A percentile compares a stretch with the other conserved stretches of the same genome.
Conservation (phyloP, 1,284 basidiomycete genomes). For the Ceratobasidium sp. region DNA sequence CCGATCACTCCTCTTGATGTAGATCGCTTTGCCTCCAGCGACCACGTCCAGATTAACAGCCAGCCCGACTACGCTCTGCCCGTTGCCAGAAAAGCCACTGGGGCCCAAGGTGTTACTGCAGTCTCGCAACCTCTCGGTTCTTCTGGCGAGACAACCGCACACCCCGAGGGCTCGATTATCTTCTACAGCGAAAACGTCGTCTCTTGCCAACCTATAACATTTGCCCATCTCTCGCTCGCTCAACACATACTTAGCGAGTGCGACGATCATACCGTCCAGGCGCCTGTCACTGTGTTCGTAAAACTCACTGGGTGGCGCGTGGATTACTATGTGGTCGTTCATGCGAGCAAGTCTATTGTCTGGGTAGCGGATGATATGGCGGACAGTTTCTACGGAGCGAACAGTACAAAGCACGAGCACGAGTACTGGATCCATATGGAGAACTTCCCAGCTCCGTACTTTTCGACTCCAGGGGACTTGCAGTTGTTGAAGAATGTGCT, state of each 20-base stretch:
- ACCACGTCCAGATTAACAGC: too few species aligned
- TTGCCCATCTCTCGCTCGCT: neutral
- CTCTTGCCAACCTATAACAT: constrained; percentile 23
- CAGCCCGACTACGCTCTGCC: too few species aligned
- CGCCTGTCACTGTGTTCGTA: constrained; percentile 14
- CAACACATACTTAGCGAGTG: neutral
- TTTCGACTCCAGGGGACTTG: constrained; percentile 10
- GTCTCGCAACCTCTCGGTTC: too few species aligned
- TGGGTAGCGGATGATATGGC: constrained; percentile 7
- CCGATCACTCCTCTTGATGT: too few species aligned
- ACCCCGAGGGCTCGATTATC: constrained; percentile 32
- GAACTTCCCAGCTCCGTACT: constrained; percentile 31
- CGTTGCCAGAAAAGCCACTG: too few species aligned
- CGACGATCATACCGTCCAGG: neutral
- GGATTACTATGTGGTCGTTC: constrained; percentile 23
- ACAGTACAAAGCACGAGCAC: constrained; percentile 19
- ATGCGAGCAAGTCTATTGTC: constrained; percentile 15
- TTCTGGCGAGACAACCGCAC: neutral
- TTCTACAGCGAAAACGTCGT: constrained; percentile 7
- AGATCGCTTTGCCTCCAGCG: too few species aligned
- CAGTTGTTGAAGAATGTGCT: constrained; percentile 18
- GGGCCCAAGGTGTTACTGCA: too few species aligned
- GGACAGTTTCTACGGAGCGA: constrained; percentile 10
- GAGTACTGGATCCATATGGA: constrained; percentile 40
- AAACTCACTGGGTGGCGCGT: constrained; percentile 3